Base-by-base conservation (phyloP, 2,329 filamentous ascomycete genomes). In the Ceratocystis albifundus region DNA sequence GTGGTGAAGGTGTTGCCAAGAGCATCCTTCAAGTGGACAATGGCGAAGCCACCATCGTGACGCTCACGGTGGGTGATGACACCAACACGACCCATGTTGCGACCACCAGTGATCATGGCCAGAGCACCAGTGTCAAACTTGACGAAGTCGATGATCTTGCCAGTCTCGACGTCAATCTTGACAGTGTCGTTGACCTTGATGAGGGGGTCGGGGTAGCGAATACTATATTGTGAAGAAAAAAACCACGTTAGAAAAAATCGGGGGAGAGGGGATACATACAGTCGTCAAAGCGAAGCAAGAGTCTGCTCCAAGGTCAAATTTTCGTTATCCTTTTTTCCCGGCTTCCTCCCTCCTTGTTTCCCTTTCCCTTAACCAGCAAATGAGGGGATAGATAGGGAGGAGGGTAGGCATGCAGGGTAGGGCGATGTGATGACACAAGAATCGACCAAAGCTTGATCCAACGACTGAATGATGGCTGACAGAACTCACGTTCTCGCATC, bases 111-210 rank as follows among this genome's bases (percentile, higher is more conserved):
- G 77, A 88, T 89, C 93, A 99, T 99, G 80, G 89, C 91, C 75
- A 99, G 91, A 78, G 90, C 88, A 81, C 93, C 94, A 77, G 92
- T 96, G 80, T 99, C 94, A 83, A 99, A 99, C 82, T 88, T 89
- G 86, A 97, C 91, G 83, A 89, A 97, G 82, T 99, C 94, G 74
- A 84, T 81, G 82, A 99, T 95, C 88, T 97, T 99, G 84, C 94
- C 94, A 71, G 91, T 96, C 76, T 88, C 81, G 69, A 99, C 84
- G 77, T 99, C 90, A 75, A 99, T 93, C 90, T 99, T 99, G 82
- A 99, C 92, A 69, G 94, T 97, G 84, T 99, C 94, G 86, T 99
- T 97, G 84, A 99, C 94, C 87, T 95, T 96, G 87, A 99, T 96
- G 73, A 86, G 77, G 71, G 94, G 94, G 82, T 99, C 94, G 74